Conservation (phyloP, 768 basidiomycete genomes). For the Lentinula raphanica region DNA sequence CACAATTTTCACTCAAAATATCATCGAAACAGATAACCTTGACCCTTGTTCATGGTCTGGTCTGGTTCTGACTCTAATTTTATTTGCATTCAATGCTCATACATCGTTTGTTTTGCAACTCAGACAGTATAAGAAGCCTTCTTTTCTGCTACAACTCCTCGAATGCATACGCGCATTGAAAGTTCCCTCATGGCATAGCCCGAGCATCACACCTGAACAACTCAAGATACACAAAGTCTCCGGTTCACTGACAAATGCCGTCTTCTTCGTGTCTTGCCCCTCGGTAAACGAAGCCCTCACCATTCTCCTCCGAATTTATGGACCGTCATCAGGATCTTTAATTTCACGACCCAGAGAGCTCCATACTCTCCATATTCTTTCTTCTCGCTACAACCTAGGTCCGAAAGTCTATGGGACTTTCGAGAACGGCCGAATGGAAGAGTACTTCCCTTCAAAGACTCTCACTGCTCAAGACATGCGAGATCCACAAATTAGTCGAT, state of each 20-base stretch:
- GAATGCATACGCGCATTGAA: constrained; percentile 50
- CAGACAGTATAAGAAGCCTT: constrained; percentile 61
- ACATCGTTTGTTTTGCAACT: constrained; percentile 11
- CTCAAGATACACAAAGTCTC: constrained; percentile 77
- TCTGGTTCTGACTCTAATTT: constrained; percentile 26
- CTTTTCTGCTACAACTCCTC: constrained; percentile 53
- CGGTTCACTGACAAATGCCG: constrained; percentile 91
- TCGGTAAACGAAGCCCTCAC: constrained; percentile 47
- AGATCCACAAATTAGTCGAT: constrained; percentile 67
- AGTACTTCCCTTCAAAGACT: constrained; percentile 88
- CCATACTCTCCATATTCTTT: constrained; percentile 83
- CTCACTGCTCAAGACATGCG: constrained; percentile 75
- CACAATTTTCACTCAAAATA: constrained; percentile 24
- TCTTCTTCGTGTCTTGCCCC: constrained; percentile 89
- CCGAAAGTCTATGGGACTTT: constrained; percentile 94
- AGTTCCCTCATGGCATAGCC: constrained; percentile 54
- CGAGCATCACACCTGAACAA: constrained; percentile 38
- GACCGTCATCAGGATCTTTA: constrained; percentile 75
- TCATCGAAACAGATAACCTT: constrained; percentile 29
- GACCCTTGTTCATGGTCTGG: too few relatives aligned
- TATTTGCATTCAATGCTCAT: constrained; percentile 13
- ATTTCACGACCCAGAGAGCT: constrained; percentile 88
- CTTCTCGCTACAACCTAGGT: constrained; percentile 82
- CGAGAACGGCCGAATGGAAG: constrained; percentile 90
- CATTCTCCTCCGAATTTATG: constrained; percentile 87